Conservation (phyloP, 2,329 filamentous ascomycete genomes). For the Claviceps arundinis region DNA sequence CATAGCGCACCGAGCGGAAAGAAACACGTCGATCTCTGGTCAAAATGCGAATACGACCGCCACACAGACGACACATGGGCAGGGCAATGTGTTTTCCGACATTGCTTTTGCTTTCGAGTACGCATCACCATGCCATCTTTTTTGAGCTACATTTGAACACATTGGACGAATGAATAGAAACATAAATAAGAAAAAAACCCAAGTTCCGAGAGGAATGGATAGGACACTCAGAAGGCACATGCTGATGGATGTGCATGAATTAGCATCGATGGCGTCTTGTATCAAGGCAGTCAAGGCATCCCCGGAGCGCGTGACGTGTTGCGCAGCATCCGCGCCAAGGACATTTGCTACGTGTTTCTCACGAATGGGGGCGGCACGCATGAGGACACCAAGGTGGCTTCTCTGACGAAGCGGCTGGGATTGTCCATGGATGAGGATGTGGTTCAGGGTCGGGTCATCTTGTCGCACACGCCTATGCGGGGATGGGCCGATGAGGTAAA, state of each 20-base stretch:
- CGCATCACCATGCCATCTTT: constrained; percentile 3
- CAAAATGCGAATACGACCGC: neutral
- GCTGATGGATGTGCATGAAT: neutral
- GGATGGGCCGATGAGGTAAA: constrained; percentile 35
- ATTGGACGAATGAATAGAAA: too few species aligned
- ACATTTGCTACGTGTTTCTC: constrained; percentile 83
- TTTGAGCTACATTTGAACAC: neutral
- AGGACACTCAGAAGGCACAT: neutral
- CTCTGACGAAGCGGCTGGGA: constrained; percentile 20
- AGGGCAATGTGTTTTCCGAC: constrained; percentile 16
- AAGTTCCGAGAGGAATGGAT: neutral
- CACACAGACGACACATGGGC: constrained; percentile 6
- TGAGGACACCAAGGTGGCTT: constrained; percentile 36
- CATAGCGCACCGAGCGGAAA: neutral
- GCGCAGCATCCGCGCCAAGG: constrained; percentile 54
- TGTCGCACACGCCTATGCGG: constrained; percentile 80
- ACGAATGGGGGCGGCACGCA: constrained; percentile 90
- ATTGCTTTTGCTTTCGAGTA: constrained; percentile 27
- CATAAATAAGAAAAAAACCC: too few species aligned
- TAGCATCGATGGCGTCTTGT: constrained; percentile 84
- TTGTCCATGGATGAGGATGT: constrained; percentile 20
- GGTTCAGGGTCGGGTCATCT: constrained; percentile 35
- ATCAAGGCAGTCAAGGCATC: constrained; percentile 67
- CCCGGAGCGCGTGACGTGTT: constrained; percentile 67
- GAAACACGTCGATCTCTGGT: neutral